Conservation (phyloP, 768 basidiomycete species). For the Sarcomyxa edulis region DNA sequence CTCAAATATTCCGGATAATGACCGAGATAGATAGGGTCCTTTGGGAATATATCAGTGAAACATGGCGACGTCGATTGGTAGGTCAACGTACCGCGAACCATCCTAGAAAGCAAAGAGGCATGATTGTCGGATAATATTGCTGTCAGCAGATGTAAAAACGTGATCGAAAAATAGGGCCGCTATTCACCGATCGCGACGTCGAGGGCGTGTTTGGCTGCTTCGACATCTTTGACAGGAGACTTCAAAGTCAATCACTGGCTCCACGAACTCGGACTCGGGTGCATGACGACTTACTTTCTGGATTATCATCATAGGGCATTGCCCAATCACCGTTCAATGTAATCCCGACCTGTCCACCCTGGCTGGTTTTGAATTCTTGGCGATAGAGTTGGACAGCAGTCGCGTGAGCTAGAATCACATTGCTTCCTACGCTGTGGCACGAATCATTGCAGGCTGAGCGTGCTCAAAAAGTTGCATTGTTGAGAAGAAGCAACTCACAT, state of each 20-base stretch:
- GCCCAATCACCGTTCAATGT: slow-evolving; percentile 76
- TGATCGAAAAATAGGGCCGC: slow-evolving; percentile 11
- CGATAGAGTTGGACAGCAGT: slow-evolving; percentile 62
- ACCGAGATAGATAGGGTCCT: slow-evolving; percentile 72
- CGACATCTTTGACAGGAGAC: slow-evolving; percentile 46
- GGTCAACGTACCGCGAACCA: slow-evolving; percentile 49
- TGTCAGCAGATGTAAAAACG: slow-evolving; percentile 18
- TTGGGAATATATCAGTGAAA: slow-evolving; percentile 7
- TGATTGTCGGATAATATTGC: slow-evolving; percentile 27
- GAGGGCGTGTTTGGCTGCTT: slow-evolving; percentile 65
- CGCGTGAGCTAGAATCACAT: slow-evolving; percentile 65
- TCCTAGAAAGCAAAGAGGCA: slow-evolving; percentile 28
- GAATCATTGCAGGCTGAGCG: neutral
- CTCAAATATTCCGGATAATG: slow-evolving; percentile 58
- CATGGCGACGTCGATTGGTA: slow-evolving; percentile 9
- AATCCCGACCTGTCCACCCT: slow-evolving; percentile 71
- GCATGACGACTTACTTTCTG: slow-evolving; percentile 55
- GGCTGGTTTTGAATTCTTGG: slow-evolving; percentile 54
- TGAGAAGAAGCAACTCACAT: slow-evolving; percentile 40
- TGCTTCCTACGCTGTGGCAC: slow-evolving; percentile 56
- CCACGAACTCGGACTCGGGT: no score
- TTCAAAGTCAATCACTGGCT: slow-evolving; percentile 5
- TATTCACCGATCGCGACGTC: slow-evolving; percentile 65
- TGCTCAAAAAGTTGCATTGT: neutral
- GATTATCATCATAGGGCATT: slow-evolving; percentile 64